Evolutionary conservation across 805 yeast genomes (phyloP).

Genomic region (Priceomyces melissophilus): DNA sequence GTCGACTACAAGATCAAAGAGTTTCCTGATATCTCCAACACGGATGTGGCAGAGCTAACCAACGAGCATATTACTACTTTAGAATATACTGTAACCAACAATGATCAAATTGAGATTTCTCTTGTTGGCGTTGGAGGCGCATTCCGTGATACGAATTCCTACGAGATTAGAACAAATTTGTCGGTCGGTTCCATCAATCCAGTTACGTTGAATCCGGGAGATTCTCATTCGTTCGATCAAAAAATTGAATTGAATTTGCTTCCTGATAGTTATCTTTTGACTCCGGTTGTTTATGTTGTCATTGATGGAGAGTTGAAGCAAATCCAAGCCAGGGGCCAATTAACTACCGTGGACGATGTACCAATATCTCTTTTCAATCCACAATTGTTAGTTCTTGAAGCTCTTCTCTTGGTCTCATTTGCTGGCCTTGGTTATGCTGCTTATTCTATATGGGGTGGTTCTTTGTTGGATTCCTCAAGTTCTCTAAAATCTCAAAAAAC

Average conservation of each 20-base stretch:
- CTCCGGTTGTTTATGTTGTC: conserved; percentile 57
- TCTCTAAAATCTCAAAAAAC: conserved; percentile 24
- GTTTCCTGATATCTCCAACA: conserved; percentile 33
- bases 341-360: conserved; percentile 58
- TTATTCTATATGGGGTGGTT: conserved; percentile 43
- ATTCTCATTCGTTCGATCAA: conserved; percentile 51
- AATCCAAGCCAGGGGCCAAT: conserved; percentile 56
- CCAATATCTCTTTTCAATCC: conserved; percentile 72
- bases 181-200: conserved; percentile 67
- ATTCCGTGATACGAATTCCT: conserved; percentile 52
- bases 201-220: conserved; percentile 47
- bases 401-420: conserved; percentile 47
- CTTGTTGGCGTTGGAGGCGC: conserved; percentile 70
- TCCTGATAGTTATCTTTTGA: conserved; percentile 54
- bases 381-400: conserved; percentile 60
- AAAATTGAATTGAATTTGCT: conserved; percentile 54
- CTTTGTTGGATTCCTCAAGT: conserved; percentile 40
- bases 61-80: conserved; percentile 55
- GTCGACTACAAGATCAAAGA: conserved; percentile 50
- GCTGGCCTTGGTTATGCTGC: conserved; percentile 49
- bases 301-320: conserved; percentile 48
- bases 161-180: conserved; percentile 54
- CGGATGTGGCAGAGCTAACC: conserved; percentile 39
- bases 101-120: conserved; percentile 47
- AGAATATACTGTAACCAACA: conserved; percentile 49